phyloP scores from a whole-genome alignment of 2,329 filamentous ascomycete species.

The Penicillium sp. region DNA sequence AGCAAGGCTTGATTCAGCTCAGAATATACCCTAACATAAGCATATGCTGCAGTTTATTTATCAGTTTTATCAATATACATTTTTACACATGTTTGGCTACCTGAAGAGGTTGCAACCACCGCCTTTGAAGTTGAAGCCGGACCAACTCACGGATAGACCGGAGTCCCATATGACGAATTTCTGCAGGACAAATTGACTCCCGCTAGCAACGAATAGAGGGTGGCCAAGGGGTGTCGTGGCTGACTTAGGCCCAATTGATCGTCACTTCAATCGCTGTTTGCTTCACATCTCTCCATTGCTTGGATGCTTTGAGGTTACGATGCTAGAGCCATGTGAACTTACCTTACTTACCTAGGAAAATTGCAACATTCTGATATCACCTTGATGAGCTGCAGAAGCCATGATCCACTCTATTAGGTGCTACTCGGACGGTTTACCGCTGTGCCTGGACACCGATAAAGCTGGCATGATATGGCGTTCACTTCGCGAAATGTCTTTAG shows the following conservation, averaged over 20 bases:
- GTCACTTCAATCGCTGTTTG: too few species aligned
- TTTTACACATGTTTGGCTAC: neutral
- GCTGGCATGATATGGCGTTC: neutral
- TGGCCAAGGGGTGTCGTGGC: neutral
- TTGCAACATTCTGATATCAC: neutral
- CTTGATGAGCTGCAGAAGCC: neutral
- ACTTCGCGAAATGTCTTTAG: neutral
- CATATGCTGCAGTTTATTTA: too few species aligned
- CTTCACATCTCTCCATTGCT: neutral
- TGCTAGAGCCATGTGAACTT: neutral
- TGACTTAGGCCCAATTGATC: neutral
- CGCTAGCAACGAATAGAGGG: neutral
- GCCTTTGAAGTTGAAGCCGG: neutral
- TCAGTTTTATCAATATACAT: neutral
- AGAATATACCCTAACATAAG: too few species aligned
- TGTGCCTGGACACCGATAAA: neutral
- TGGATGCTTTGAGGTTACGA: neutral
- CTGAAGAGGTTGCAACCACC: neutral
- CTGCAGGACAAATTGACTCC: neutral
- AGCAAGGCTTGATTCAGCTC: too few species aligned
- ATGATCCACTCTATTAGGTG: neutral
- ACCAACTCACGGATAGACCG: neutral
- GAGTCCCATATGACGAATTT: neutral
- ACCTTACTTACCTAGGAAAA: neutral
- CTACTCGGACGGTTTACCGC: neutral